Percentiles rank a stretch among this genome's conserved stretches.
Evolutionary conservation across 805 yeast species (phyloP).

Genomic region (Kluyveromyces aestuarii): DNA sequence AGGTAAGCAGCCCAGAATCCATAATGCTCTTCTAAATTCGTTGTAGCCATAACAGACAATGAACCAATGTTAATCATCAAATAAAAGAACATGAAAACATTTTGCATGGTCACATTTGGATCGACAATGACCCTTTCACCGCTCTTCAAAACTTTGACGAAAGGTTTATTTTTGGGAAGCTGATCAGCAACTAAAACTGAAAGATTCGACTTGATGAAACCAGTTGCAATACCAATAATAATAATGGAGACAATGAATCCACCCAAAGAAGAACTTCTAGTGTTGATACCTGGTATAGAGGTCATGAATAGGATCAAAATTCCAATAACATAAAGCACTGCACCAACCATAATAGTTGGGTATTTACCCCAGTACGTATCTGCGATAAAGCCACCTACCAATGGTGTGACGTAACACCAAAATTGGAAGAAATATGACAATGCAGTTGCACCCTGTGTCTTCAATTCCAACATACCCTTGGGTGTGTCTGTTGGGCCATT

Average conservation of each 20-base stretch:
- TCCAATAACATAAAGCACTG: conserved; percentile 52
- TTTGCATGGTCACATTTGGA: conserved; percentile 62
- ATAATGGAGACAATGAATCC: conserved; percentile 41
- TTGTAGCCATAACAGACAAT: conserved; percentile 66
- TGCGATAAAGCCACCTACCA: conserved; percentile 66
- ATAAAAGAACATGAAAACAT: conserved; percentile 68
- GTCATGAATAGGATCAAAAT: conserved; percentile 59
- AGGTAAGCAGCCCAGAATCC: conserved; percentile 73
- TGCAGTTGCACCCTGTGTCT: conserved; percentile 58
- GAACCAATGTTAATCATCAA: conserved; percentile 71
- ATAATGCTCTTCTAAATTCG: conserved; percentile 54
- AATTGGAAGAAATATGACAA: conserved; percentile 68
- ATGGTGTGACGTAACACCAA: conserved; percentile 76
- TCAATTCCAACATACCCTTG: conserved; percentile 50
- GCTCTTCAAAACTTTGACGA: conserved; percentile 43
- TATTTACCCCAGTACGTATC: conserved; percentile 69
- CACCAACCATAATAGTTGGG: conserved; percentile 54
- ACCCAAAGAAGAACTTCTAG: conserved; percentile 46
- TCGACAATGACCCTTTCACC: conserved; percentile 66
- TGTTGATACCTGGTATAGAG: conserved; percentile 49
- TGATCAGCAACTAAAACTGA: conserved; percentile 66
- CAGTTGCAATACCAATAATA: conserved; percentile 67
- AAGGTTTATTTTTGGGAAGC: conserved; percentile 51
- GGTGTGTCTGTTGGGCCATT: conserved; percentile 35
- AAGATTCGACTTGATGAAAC: conserved; percentile 72